These are phyloP conservation scores for Chlamydomonas sp. DNA, from an alignment of 139 green algal genomes.

Conservation along the genomic window DNA sequence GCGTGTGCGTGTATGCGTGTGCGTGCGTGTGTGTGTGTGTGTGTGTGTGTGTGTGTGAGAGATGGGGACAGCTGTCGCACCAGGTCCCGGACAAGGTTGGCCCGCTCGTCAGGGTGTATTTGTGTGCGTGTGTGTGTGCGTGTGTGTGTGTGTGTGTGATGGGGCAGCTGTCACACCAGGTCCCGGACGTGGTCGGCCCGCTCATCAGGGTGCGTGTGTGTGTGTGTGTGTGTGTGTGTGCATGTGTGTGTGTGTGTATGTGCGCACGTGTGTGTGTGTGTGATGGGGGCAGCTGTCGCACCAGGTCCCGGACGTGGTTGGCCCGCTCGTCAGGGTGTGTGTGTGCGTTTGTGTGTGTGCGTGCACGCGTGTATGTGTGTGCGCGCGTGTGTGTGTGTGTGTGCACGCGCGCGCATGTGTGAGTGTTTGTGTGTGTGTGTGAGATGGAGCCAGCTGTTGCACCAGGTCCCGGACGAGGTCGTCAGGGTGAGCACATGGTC, in stretches of 20 bases:
- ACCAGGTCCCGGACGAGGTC: no score
- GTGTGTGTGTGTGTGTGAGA: constrained; percentile 41
- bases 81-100: no score
- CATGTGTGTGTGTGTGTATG: not conserved
- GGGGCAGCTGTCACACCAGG: constrained; percentile 43
- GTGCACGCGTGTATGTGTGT: not conserved
- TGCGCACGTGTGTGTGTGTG: not conserved
- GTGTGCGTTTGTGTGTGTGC: not conserved
- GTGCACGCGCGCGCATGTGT: no score
- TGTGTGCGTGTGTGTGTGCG: not conserved
- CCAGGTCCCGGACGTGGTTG: constrained; percentile 23
- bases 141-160: not conserved
- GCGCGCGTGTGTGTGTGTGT: not conserved
- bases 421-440: constrained; percentile 36
- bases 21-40: not conserved
- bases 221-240: not conserved
- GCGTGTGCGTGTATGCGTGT: not conserved
- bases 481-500: no score
- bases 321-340: constrained; percentile 6
- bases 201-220: no score
- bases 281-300: constrained; percentile 42
- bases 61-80: no score
- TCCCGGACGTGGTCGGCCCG: constrained; percentile 12
- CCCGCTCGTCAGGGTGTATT: no score
- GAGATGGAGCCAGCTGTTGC: no score